phyloP scores from a whole-genome alignment of 441 rosid species.

The Arabidopsis lyrata region DNA sequence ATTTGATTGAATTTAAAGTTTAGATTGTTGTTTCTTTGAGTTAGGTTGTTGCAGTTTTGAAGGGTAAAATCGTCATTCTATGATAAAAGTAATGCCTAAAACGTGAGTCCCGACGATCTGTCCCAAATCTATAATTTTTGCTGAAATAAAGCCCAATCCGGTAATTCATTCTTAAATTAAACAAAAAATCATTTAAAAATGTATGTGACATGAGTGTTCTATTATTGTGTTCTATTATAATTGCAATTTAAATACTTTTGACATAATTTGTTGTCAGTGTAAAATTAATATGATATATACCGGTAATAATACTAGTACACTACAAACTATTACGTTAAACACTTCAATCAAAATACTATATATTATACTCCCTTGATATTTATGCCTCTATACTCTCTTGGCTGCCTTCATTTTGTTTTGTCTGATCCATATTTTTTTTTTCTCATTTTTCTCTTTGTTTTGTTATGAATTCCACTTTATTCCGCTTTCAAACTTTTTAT shows the following conservation, averaged over 20 bases:
- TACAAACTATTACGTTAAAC: background rate
- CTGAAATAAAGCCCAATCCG: too few relatives aligned
- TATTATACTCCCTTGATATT: background rate
- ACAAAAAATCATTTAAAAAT: background rate
- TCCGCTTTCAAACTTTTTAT: constrained; percentile 30
- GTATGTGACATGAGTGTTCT: too few relatives aligned
- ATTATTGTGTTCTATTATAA: background rate
- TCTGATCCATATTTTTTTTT: constrained; percentile 21
- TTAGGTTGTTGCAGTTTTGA: too few relatives aligned
- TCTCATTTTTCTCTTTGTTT: constrained; percentile 36
- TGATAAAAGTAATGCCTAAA: too few relatives aligned
- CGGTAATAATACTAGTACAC: background rate
- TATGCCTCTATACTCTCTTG: constrained; percentile 22
- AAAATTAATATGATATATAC: too few relatives aligned
- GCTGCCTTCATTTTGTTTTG: constrained; percentile 39
- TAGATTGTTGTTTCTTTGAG: too few relatives aligned
- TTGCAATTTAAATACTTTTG: background rate
- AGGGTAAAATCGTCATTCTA: too few relatives aligned
- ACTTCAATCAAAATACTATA: background rate
- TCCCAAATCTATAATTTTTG: too few relatives aligned
- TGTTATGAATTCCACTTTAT: constrained; percentile 42
- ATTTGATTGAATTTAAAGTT: too few relatives aligned
- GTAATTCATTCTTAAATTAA: too few relatives aligned
- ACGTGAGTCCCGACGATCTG: too few relatives aligned
- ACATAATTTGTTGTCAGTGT: background rate